Base-by-base conservation (phyloP, 2,329 filamentous ascomycete species). In the Calonectria hongkongensis region DNA sequence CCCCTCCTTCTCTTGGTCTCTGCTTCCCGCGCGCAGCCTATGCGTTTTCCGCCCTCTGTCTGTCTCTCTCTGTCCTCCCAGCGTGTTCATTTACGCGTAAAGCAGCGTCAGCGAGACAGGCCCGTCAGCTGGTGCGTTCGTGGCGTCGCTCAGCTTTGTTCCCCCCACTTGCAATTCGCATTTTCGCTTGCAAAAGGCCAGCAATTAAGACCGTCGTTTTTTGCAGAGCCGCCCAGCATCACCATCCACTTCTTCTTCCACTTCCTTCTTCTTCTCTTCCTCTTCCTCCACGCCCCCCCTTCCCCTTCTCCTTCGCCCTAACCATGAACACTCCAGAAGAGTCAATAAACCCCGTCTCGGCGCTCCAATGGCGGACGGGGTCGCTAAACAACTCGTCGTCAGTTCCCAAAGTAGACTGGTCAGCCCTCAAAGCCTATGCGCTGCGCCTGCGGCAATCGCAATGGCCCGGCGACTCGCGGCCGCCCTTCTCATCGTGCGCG, bases 171-270 rank as follows among this genome's bases (percentile, higher is more conserved):
- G 21, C 54, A 58, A 33, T 39, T 58, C 36, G 54, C 54, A 58
- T 58, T 58, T 58, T 58, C 54, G 54, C 54, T 58, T 58, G 30
- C 18, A 39, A 39, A 56, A 58, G 51, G 51, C 51, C 51, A 58
- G 51, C 51, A 58, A 58, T 58, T 58, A 58, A 39, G 25, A 39
- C 51, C 4, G n/a, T 58, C 30, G 36, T 58, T 58, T 58, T 25
- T 39, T 45, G 18, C 41, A 43, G 28, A 28, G 30, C 28, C 28
- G 27, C 50, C 41, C 47, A 50, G 12, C 47, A 12, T 25, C 45
- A 4, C 45, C 45, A 21, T 25, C 45, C 12, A 30, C 36, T 15
- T 41, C 39, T 56, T 30, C 18, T 18, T 56, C 28, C 9, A 8
- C 28, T 21, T 18, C 28, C n/a, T 33, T 58, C 54, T 58, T 39